A percentile compares a stretch with the other conserved stretches of the same genome.
phyloP scores from a whole-genome alignment of 345 rosid genomes.

The Anastatica hierochuntica region DNA sequence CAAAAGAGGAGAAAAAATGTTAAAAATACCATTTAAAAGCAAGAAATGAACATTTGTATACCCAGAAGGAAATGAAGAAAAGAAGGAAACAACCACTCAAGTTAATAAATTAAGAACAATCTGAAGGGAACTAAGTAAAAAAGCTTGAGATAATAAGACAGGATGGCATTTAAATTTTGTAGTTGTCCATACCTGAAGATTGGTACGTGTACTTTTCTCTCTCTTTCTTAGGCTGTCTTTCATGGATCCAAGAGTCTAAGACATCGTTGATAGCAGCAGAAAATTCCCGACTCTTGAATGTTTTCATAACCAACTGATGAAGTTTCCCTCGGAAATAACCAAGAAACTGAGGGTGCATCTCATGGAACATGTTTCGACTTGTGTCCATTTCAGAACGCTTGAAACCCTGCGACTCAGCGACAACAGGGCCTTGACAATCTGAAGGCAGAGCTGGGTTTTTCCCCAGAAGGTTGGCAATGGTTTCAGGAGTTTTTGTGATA shows the following conservation, averaged over 20 bases:
- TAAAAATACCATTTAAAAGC: constrained; percentile 8
- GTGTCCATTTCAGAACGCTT: constrained; percentile 18
- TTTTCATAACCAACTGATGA: constrained; percentile 93
- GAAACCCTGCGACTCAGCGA: constrained; percentile 25
- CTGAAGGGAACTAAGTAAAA: constrained; percentile 3
- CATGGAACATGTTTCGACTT: constrained; percentile 43
- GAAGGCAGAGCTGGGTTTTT: constrained; percentile 29
- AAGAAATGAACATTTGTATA: background rate
- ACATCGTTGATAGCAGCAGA: constrained; percentile 96
- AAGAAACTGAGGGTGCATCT: constrained; percentile 79
- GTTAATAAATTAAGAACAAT: background rate
- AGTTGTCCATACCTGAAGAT: constrained; percentile 54
- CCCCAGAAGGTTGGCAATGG: constrained; percentile 22
- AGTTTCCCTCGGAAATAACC: constrained; percentile 91
- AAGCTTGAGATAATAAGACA: background rate
- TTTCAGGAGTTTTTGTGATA: constrained; percentile 34
- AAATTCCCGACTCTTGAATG: constrained; percentile 87
- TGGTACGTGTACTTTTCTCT: constrained; percentile 63
- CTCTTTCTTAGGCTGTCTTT: constrained; percentile 90
- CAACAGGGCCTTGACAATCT: constrained; percentile 32
- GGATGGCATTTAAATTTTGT: background rate
- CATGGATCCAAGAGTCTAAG: constrained; percentile 91
- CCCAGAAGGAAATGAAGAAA: background rate
- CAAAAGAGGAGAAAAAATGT: constrained; percentile 10
- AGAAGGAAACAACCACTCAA: constrained; percentile 8